Evolutionary conservation across 179 eudicot genomes (phyloP).

Genomic region (Kewa caespitosa): DNA sequence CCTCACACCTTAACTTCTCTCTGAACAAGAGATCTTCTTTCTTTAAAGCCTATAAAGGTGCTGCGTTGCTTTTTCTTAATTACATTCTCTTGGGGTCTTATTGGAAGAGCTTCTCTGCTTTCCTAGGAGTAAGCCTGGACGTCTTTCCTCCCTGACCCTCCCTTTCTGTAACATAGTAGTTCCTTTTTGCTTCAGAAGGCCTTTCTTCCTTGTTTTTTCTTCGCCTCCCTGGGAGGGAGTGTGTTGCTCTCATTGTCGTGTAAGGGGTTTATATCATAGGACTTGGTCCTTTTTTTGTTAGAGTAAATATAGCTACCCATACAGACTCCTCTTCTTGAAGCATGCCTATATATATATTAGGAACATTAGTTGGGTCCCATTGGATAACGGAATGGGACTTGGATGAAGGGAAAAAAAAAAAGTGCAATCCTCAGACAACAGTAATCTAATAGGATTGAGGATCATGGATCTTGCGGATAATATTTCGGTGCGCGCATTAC

Average conservation of each 20-base stretch:
- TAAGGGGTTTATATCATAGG: not conserved
- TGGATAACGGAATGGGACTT: not conserved
- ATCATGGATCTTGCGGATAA: not conserved
- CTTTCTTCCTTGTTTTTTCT: not conserved
- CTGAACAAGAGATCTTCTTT: not conserved
- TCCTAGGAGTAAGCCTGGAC: not conserved
- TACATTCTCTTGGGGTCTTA: not conserved
- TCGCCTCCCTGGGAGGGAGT: not conserved
- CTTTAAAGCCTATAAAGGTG: too few species aligned
- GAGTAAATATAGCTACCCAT: not conserved
- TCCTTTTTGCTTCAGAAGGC: not conserved
- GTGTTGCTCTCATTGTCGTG: not conserved
- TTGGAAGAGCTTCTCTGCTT: not conserved
- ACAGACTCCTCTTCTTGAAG: not conserved
- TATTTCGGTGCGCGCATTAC: not conserved
- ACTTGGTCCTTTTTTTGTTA: too few species aligned
- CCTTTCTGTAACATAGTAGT: too few species aligned
- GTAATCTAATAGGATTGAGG: too few species aligned
- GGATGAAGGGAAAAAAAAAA: not conserved
- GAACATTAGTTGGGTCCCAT: not conserved
- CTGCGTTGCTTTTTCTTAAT: not conserved
- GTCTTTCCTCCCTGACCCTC: not conserved
- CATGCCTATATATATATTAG: not conserved
- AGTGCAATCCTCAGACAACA: too few species aligned
- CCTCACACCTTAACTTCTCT: not conserved